A percentile compares a stretch with the other conserved stretches of the same genome.
Evolutionary conservation across 768 basidiomycete species (phyloP).

Genomic region (Suillus decipiens): DNA sequence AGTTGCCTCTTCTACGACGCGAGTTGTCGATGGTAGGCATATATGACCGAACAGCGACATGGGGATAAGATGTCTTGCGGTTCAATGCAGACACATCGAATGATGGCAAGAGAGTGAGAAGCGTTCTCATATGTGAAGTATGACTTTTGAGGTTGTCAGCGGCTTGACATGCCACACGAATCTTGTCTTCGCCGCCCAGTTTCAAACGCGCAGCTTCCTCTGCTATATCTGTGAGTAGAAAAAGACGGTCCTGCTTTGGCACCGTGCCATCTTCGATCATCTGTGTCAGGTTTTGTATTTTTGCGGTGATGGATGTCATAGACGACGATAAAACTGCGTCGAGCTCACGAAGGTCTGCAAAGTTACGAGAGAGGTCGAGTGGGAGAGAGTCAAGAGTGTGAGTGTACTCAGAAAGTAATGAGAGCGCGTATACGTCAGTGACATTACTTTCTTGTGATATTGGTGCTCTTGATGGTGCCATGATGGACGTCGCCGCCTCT

Average conservation of each 20-base stretch:
- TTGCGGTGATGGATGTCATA: constrained; percentile 76
- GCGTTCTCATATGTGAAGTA: constrained; percentile 57
- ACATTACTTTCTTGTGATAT: constrained; percentile 33
- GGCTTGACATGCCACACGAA: constrained; percentile 88
- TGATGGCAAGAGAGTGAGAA: constrained; percentile 63
- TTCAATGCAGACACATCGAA: constrained; percentile 59
- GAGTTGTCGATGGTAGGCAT: constrained; percentile 73
- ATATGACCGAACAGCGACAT: constrained; percentile 68
- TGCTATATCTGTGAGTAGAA: constrained; percentile 88
- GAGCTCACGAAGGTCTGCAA: constrained; percentile 96
- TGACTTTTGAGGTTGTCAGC: constrained; percentile 83
- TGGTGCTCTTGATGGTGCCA: constrained; percentile 40
- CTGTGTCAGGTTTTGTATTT: constrained; percentile 71
- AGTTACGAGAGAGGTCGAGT: constrained; percentile 89
- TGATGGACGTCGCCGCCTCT: constrained; percentile 16
- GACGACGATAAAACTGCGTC: constrained; percentile 95
- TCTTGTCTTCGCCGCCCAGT: constrained; percentile 97
- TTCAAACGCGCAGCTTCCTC: constrained; percentile 92
- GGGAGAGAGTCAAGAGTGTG: constrained; percentile 94
- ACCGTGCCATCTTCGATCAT: constrained; percentile 70
- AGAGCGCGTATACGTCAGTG: constrained; percentile 59
- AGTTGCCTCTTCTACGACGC: constrained; percentile 57
- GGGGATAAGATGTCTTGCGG: constrained; percentile 72
- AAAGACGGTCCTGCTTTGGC: constrained; percentile 73
- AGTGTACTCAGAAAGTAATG: constrained; percentile 79